Evolutionary conservation across 148 eudicot species (phyloP), one percentile per base, ranked within the genome.

Genomic region (Amaranthus cruentus): DNA sequence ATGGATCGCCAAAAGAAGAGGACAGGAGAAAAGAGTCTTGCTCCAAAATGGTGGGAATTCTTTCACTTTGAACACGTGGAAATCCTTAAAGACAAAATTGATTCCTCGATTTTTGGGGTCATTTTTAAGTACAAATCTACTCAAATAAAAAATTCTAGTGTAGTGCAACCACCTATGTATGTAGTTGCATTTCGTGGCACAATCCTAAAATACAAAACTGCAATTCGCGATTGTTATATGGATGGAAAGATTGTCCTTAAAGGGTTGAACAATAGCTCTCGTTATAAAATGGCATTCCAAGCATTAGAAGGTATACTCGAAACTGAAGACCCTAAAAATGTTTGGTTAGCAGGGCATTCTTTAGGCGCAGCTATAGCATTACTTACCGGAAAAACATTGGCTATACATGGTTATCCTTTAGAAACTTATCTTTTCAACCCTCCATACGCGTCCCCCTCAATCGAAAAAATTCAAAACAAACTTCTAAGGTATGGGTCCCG

Each of bases 261-360:
- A 61, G 83, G 79, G 51, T 85, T 90, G 5, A 73, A 82, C 21
- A 55, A 80, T 4, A 81, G 82, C 74, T 28, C 81, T 4, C 86
- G 97, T 4, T 87, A 76, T 65, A 71, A 76, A 4, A 59, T 21
- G 0, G 85, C 86, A 7, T 65, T 82, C 5, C 68, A 83, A 58
- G 73, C 79, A 3, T 79, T 83, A 2, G 50, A 73, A 21, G 69
- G 59, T 18, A n/a, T 66, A 2, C 74, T 71, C 47, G 13, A 64
- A 15, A 28, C 1, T 0, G 77, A 52, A 2, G 87, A 81, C 3
- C 68, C 81, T 6, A 68, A 71, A 7, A 75, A 62, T 9, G 42
- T 86, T 7, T 92, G 91, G 94, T 56, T 92, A 72, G 86, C 91
- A 0, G 97, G 97, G 47, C 97, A 92, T 61, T 88, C 97, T 4